Evolutionary conservation across 352 stramenopile species (phyloP), one percentile per base, ranked within the genome.

Genomic region (Globisporangium abappressorium): DNA sequence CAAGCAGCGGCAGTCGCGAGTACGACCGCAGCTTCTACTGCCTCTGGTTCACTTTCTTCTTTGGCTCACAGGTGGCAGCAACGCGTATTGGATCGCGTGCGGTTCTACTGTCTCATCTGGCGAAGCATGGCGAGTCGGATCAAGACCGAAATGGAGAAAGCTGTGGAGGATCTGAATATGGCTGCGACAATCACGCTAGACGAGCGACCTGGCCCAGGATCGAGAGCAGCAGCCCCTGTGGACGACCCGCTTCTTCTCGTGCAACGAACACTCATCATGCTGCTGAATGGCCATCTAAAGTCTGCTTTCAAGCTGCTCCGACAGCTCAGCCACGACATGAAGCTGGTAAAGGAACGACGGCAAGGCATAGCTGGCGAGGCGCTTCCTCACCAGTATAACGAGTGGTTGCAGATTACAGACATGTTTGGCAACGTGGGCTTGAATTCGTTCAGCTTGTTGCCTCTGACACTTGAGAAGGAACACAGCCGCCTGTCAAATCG

Each of bases 21-120:
- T 41, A 26, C 51, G 26, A 30, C 12, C 9, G 18, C 38, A 46
- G 38, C 38, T 7, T 14, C 55, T 43, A 43, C 28, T 43, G 28
- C 0, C n/a, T 14, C 33, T 24, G 63, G 46, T 1, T 34, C 64
- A 12, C 11, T 53, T 3, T 76, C 73, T 9, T 66, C 76, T 1
- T 8, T 81, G 22, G 67, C 74, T 1, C 58, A 70, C 5, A 61
- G 49, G 14, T 88, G 78, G 77, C 70, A 80, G 18, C 75, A 79
- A 6, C 57, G 72, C n/a, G 43, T 83, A 9, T 12, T 79, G 26
- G 62, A 80, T 14, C 77, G 75, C 8, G 70, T 78, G 33, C 83
- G 83, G 41, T 84, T 78, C 53, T 84, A 87, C 57, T 84, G 70
- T n/a, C 61, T 83, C n/a, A 59, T 88, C 20, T 88, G 74, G 78